Conservation (phyloP, 495 filamentous ascomycete genomes). For the Mytilinidion resinicola region DNA sequence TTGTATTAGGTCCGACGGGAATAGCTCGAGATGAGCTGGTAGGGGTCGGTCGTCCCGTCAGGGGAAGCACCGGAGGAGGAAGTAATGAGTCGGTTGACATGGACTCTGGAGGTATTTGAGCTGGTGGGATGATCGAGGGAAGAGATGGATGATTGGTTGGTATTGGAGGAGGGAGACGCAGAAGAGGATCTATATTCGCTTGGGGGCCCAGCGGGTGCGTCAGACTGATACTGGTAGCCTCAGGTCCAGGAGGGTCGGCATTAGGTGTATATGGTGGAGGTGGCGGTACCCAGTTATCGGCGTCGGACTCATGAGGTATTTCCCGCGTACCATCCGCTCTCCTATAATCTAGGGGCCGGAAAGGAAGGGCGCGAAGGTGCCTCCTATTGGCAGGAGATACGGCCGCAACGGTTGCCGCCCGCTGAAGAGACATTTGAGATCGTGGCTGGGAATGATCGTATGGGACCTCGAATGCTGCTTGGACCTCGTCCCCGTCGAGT, state of each 20-base stretch:
- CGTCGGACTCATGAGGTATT: conserved; percentile 80
- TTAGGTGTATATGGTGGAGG: conserved; percentile 81
- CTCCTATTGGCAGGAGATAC: conserved; percentile 26
- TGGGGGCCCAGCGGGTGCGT: conserved; percentile 16
- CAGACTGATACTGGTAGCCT: conserved; percentile 19
- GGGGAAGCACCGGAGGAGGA: too few species aligned
- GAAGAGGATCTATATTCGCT: too few species aligned
- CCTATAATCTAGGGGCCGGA: conserved; percentile 38
- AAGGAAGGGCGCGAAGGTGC: conserved; percentile 29
- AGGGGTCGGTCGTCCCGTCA: too few species aligned
- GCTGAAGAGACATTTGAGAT: conserved; percentile 23
- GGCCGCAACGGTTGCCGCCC: conserved; percentile 31
- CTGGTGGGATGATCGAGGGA: too few species aligned
- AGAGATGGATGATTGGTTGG: background rate
- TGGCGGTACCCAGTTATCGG: conserved; percentile 88
- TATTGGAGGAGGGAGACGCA: background rate
- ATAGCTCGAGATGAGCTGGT: too few species aligned
- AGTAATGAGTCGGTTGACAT: too few species aligned
- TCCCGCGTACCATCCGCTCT: conserved; percentile 59
- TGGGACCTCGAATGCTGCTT: conserved; percentile 26
- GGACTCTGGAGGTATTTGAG: too few species aligned
- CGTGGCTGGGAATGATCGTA: conserved; percentile 28
- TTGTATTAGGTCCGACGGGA: too few species aligned
- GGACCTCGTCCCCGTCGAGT: conserved; percentile 23
- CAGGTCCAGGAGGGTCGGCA: conserved; percentile 40